phyloP scores from a whole-genome alignment of 352 stramenopile species.

The Blastocystis sp. region DNA sequence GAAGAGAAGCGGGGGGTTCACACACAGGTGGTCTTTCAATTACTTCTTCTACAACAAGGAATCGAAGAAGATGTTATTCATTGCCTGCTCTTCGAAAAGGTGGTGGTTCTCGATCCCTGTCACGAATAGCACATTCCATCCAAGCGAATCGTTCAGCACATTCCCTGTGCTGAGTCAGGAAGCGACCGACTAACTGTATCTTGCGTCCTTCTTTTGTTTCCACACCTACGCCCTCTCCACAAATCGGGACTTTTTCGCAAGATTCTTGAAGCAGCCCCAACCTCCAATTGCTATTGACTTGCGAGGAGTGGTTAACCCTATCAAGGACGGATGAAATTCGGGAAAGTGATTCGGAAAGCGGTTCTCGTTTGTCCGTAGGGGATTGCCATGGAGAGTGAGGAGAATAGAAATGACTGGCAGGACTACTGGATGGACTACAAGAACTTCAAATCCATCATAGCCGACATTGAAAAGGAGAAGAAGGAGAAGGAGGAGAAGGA shows the following conservation, averaged over 20 bases:
- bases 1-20: conserved; percentile 41
- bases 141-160: background rate
- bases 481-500: conserved; percentile 49
- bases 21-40: conserved; percentile 82
- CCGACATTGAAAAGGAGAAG: conserved; percentile 66
- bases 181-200: background rate
- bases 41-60: conserved; percentile 87
- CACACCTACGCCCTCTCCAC: no score
- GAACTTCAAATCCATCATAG: conserved; percentile 67
- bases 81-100: conserved; percentile 84
- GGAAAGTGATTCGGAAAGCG: conserved; percentile 65
- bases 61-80: conserved; percentile 85
- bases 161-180: conserved; percentile 39
- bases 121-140: conserved; percentile 21
- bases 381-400: background rate
- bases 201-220: no score
- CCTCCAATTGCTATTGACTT: no score
- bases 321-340: conserved; percentile 36
- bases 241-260: no score
- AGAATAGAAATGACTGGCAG: conserved; percentile 58
- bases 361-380: conserved; percentile 56
- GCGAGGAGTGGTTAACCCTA: no score
- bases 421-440: conserved; percentile 68
- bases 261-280: no score
- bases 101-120: conserved; percentile 43